Evolutionary conservation across 306 rosid species (phyloP).

Genomic region (Cercis canadensis): DNA sequence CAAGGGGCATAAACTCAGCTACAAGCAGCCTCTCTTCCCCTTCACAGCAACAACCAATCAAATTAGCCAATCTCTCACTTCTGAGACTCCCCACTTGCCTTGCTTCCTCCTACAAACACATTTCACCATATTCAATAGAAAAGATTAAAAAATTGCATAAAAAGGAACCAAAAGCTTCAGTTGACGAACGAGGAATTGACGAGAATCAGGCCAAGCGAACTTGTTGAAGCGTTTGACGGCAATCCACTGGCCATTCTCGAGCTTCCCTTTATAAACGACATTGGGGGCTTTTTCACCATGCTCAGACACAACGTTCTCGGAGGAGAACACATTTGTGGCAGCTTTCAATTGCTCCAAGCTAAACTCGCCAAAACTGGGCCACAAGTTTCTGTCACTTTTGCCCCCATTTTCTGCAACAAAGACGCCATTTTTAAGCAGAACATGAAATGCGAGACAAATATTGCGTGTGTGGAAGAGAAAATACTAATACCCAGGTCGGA

Average conservation of each 20-base stretch:
- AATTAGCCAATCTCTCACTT: conserved; percentile 83
- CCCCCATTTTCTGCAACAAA: conserved; percentile 76
- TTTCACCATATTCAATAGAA: conserved; percentile 15
- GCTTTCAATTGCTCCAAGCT: conserved; percentile 71
- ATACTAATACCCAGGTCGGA: conserved; percentile 69
- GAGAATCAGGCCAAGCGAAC: conserved; percentile 93
- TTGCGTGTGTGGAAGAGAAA: not conserved
- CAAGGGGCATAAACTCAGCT: conserved; percentile 89
- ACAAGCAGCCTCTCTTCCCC: conserved; percentile 88
- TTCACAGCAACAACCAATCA: conserved; percentile 87
- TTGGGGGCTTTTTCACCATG: conserved; percentile 97
- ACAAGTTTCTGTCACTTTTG: conserved; percentile 52
- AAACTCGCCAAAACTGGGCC: conserved; percentile 78
- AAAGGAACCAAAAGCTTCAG: conserved; percentile 20
- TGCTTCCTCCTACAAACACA: conserved; percentile 70
- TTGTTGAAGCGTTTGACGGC: conserved; percentile 95
- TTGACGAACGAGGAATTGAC: conserved; percentile 83
- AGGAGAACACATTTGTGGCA: conserved; percentile 71
- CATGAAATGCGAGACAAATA: not conserved
- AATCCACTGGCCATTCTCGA: conserved; percentile 62
- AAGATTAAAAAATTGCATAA: not conserved
- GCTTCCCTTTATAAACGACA: conserved; percentile 69
- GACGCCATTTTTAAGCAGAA: conserved; percentile 2
- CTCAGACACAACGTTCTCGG: conserved; percentile 89
- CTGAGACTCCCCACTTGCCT: conserved; percentile 80